Evolutionary conservation across 148 eudicot genomes (phyloP), one percentile per base, ranked within the genome.

Genomic region (Chenopodium suecicum): DNA sequence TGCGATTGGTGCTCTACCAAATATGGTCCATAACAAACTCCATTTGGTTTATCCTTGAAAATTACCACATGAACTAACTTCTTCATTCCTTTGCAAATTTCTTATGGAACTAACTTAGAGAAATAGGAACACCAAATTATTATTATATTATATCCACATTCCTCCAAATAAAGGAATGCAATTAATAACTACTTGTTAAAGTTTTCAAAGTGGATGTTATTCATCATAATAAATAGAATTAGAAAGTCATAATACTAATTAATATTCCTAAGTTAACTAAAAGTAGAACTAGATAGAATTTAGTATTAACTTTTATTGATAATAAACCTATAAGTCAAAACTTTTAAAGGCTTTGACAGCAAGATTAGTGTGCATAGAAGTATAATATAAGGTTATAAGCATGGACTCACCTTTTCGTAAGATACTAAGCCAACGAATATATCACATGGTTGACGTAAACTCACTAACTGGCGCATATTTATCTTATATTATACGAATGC

Each of bases 261-360:
- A 32, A 34, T 64, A 64, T 10, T 64, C 68, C 44, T 41, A 41
- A 41, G 0, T n/a, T 64, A 8, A n/a, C 12, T 22, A 65, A 65
- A 65, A 65, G 69, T 25, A 27, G 70, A 56, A 56, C 62, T 29
- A 29, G 47, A 8, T 10, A 73, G 60, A n/a, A 41, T 22, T 19
- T 62, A 17, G 62, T n/a, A 62, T 62, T 7, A 62, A 20, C 10
- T 20, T 29, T 23, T 3, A 47, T 1, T n/a, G 62, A 9, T 19
- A 50, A 9, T 73, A 10, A 74, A 74, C 64, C 54, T 50, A 12
- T n/a, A 62, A 60, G 79, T 58, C 79, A 34, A 76, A 73, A 48
- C 29, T 34, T 60, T 76, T 19, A 23, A 37, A 37, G 78, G 41
- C 79, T 27, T 58, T 76, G 69, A n/a, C 69, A 76, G 69, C 52